Evolutionary conservation across 2,329 filamentous ascomycete species (phyloP), one percentile per base, ranked within the genome.

Genomic region (Fusarium verticillioides): DNA sequence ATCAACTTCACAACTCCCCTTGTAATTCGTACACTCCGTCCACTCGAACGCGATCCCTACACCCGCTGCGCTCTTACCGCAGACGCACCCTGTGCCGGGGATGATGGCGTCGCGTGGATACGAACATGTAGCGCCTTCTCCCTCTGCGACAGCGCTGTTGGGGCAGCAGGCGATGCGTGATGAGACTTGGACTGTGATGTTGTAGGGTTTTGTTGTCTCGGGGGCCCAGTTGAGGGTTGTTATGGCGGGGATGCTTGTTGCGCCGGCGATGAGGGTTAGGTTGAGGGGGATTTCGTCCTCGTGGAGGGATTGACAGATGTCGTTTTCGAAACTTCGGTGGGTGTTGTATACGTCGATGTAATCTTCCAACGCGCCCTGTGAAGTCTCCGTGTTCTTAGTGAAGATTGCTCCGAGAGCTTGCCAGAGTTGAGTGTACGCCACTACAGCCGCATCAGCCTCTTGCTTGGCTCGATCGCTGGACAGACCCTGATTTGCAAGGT

Each of bases 261-360:
- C 77, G 12, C 81, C 81, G 1, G 81, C 81, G 12, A 73, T 62
- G 47, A 84, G 78, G 32, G 75, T 82, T 52, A 84, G 72, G 50
- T 78, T 78, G 9, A 82, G 75, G 1, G 82, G 78, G 28, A 80
- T 75, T 23, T 81, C 76, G 9, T 73, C 75, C 0, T 71, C 75
- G 39, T 83, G 80, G 10, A 83, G 77, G 32, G 79, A 77, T 9
- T 78, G 77, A 67, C 82, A 84, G 36, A 83, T 78, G 39, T 83
- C 81, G 26, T 77, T 72, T 26, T 78, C 74, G 39, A 83, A 75
- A 66, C 64, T 72, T 53, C 78, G 74, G 47, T 78, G 75, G 5
- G 60, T 53, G 36, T 79, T 77, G 75, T 84, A 84, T 1, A 77
- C 66, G 39, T 75, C 60, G 36, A 83, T 72, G 53, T 83, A 81